Conservation (phyloP, 176 grass and related monocot species). For the Panicum miliaceum region DNA sequence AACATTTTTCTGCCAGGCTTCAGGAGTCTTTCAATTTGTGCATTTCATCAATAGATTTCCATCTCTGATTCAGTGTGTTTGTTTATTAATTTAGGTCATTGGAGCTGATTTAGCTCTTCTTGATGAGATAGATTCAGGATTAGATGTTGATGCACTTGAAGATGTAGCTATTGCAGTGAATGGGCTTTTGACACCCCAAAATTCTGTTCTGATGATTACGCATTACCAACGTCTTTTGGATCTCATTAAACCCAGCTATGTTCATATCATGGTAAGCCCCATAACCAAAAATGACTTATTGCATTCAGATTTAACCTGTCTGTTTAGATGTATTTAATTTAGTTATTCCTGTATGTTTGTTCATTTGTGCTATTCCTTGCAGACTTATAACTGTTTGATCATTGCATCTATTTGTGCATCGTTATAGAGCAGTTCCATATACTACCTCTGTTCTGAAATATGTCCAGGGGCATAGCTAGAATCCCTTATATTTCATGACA, state of each 20-base stretch:
- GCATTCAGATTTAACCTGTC: conserved; percentile 8
- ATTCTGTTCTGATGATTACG: conserved; percentile 91
- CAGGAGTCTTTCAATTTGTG: conserved; percentile 28
- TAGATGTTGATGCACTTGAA: conserved; percentile 98
- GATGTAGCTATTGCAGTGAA: conserved; percentile 86
- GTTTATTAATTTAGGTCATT: conserved; percentile 67
- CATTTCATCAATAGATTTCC: conserved; percentile 15
- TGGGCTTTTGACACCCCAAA: conserved; percentile 78
- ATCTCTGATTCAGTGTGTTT: conserved; percentile 23
- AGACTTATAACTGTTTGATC: neutral
- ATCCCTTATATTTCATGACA: no score
- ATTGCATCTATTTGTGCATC: conserved; percentile 25
- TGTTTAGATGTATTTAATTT: conserved; percentile 7
- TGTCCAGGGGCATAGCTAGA: no score
- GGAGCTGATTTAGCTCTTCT: conserved; percentile 94
- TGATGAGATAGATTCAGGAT: conserved; percentile 95
- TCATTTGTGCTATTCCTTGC: neutral
- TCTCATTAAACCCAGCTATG: conserved; percentile 77
- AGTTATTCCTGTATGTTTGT: neutral
- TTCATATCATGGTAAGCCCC: conserved; percentile 90
- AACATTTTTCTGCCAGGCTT: conserved; percentile 32
- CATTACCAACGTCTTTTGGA: conserved; percentile 95
- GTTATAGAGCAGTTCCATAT: conserved; percentile 6
- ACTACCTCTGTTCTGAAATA: neutral
- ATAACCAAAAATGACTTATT: neutral